These are phyloP conservation scores for Filosporella fistucella DNA, from an alignment of 495 filamentous ascomycete genomes.

Conservation along the genomic window DNA sequence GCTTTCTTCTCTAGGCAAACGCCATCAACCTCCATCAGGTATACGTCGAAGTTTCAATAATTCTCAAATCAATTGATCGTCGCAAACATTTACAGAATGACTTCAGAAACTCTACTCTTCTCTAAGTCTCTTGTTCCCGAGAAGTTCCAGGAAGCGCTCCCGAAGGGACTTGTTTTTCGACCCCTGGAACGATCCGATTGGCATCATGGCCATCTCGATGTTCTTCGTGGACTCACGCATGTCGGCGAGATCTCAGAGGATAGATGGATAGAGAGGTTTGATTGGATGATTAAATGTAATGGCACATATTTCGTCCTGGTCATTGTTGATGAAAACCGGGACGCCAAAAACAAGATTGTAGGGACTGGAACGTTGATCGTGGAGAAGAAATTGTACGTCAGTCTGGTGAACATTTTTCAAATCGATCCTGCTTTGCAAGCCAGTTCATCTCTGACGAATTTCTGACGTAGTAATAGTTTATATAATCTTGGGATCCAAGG, in stretches of 20 bases:
- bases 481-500: constrained; percentile 10
- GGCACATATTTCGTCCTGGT: constrained; percentile 9
- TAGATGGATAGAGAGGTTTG: constrained; percentile 3
- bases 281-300: constrained; percentile 2
- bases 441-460: not conserved
- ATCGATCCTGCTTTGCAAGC: not conserved
- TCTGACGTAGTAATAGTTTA: constrained; percentile 2
- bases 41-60: too few relatives aligned
- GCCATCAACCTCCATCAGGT: too few relatives aligned
- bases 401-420: not conserved
- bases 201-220: constrained; percentile 2
- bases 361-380: constrained; percentile 4
- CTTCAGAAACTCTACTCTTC: too few relatives aligned
- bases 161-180: not conserved
- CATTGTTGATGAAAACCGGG: constrained; percentile 3
- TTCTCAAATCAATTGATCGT: too few relatives aligned
- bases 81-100: too few relatives aligned
- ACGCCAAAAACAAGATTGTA: not conserved
- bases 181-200: constrained; percentile 9
- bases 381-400: constrained; percentile 14
- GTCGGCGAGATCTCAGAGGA: constrained; percentile 2
- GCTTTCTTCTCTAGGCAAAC: too few relatives aligned
- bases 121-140: too few relatives aligned
- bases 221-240: constrained; percentile 4
- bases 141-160: too few relatives aligned